Conservation (phyloP, 805 yeast species). For the Myxozyma kluyveri region DNA sequence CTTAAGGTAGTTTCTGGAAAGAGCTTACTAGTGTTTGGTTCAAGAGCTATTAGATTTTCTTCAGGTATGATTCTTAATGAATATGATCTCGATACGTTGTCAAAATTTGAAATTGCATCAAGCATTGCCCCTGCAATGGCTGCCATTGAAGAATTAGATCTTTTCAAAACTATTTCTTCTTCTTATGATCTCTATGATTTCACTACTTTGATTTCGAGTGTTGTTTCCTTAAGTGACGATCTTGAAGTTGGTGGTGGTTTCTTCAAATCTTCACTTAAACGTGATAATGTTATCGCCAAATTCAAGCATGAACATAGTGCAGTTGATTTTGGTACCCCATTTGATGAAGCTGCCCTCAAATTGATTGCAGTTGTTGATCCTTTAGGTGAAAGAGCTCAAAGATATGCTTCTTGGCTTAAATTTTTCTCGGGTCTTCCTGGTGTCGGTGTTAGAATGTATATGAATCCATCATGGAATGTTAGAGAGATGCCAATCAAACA, state of each 20-base stretch:
- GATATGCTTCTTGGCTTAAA: conserved; percentile 47
- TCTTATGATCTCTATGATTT: conserved; percentile 9
- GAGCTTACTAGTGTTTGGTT: conserved; percentile 7
- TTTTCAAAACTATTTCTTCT: neutral
- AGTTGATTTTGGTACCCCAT: conserved; percentile 30
- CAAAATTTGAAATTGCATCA: conserved; percentile 27
- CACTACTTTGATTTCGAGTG: conserved; percentile 13
- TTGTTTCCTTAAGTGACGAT: conserved; percentile 7
- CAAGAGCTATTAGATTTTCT: conserved; percentile 15
- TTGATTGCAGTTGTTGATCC: conserved; percentile 70
- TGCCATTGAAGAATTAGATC: conserved; percentile 8
- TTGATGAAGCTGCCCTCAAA: conserved; percentile 46
- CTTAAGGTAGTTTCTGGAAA: conserved; percentile 5
- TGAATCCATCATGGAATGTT: conserved; percentile 54
- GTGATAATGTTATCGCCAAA: conserved; percentile 3
- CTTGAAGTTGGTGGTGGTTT: conserved; percentile 13
- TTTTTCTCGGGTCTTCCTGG: conserved; percentile 47
- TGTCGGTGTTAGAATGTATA: conserved; percentile 51
- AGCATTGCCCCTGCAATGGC: conserved; percentile 23
- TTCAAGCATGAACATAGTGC: conserved; percentile 12
- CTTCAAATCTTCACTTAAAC: neutral
- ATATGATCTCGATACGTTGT: conserved; percentile 30
- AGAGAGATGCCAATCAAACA: conserved; percentile 53
- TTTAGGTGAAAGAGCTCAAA: conserved; percentile 64
- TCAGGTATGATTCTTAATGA: conserved; percentile 3